Percentiles rank a stretch among this genome's conserved stretches.
phyloP scores from a whole-genome alignment of 345 rosid genomes.

The Euphorbia pulcherrima region DNA sequence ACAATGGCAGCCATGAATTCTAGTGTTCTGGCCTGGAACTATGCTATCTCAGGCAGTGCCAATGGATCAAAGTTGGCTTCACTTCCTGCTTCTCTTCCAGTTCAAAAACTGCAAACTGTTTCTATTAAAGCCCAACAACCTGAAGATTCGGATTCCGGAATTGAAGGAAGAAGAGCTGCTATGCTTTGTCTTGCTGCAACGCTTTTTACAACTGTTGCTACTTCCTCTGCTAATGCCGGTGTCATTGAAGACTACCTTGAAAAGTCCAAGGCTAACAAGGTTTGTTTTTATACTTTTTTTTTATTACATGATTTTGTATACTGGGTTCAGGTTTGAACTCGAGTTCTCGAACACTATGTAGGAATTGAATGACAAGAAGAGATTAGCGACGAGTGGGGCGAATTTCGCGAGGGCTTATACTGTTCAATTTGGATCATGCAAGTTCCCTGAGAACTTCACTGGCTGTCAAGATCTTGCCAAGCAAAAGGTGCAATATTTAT shows the following conservation, averaged over 20 bases:
- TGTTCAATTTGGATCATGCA: constrained; percentile 83
- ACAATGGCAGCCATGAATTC: constrained; percentile 82
- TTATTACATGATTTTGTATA: background rate
- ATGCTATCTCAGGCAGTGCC: constrained; percentile 56
- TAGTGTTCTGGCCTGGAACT: constrained; percentile 75
- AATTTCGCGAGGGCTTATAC: constrained; percentile 96
- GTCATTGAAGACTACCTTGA: constrained; percentile 92
- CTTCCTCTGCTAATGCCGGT: constrained; percentile 75
- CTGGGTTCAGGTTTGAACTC: no score
- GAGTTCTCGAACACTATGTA: constrained; percentile 22
- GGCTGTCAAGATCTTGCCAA: constrained; percentile 99
- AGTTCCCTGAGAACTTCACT: constrained; percentile 98
- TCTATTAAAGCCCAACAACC: constrained; percentile 57
- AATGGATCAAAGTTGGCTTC: constrained; percentile 54
- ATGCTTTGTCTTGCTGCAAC: constrained; percentile 65
- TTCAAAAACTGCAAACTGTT: constrained; percentile 39
- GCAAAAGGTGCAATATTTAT: constrained; percentile 58
- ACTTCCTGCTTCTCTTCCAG: constrained; percentile 34
- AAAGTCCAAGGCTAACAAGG: constrained; percentile 95
- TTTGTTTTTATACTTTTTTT: constrained; percentile 16
- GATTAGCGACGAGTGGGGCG: constrained; percentile 93
- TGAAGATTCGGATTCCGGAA: constrained; percentile 27
- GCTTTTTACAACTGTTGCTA: constrained; percentile 55
- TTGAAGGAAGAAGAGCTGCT: constrained; percentile 72
- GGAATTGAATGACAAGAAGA: constrained; percentile 96